These are phyloP conservation scores for Fusarium sororula DNA, from an alignment of 2,329 filamentous ascomycete genomes.

Conservation along the genomic window DNA sequence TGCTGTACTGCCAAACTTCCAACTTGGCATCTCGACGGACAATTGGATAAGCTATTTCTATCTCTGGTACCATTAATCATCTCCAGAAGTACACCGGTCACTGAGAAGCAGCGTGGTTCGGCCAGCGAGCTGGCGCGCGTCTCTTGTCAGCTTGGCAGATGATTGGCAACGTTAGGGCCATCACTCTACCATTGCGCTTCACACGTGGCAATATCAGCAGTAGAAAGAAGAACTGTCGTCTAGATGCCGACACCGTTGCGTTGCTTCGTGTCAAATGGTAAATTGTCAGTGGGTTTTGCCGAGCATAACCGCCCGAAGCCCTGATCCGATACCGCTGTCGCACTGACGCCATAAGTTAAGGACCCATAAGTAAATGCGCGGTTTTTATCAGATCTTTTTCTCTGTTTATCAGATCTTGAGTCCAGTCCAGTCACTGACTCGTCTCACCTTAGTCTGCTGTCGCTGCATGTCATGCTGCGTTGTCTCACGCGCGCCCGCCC, in stretches of 20 bases:
- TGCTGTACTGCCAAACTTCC: fast-evolving
- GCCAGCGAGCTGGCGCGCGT: neutral
- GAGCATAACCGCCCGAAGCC: constrained; percentile 17
- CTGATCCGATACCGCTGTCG: constrained; percentile 25
- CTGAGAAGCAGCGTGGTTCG: neutral
- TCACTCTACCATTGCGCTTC: neutral
- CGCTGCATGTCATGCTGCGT: constrained; percentile 26
- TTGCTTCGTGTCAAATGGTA: neutral
- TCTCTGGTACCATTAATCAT: neutral
- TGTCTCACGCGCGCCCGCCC: constrained; percentile 18
- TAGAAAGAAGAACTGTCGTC: neutral
- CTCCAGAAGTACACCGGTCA: neutral
- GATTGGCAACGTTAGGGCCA: neutral
- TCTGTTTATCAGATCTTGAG: constrained; percentile 30
- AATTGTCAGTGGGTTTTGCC: constrained; percentile 4
- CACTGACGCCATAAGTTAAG: constrained; percentile 9
- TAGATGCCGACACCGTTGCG: neutral
- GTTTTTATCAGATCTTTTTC: constrained; percentile 29
- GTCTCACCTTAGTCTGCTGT: constrained; percentile 6
- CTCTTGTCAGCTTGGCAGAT: neutral
- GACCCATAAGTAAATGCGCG: constrained; percentile 33
- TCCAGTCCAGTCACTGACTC: constrained; percentile 5
- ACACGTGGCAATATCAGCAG: neutral
- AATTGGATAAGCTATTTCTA: neutral
- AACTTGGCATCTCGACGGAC: neutral